Evolutionary conservation across 192 early-diverging fungal species (phyloP).

Genomic region (Cetraspora pellucida): DNA sequence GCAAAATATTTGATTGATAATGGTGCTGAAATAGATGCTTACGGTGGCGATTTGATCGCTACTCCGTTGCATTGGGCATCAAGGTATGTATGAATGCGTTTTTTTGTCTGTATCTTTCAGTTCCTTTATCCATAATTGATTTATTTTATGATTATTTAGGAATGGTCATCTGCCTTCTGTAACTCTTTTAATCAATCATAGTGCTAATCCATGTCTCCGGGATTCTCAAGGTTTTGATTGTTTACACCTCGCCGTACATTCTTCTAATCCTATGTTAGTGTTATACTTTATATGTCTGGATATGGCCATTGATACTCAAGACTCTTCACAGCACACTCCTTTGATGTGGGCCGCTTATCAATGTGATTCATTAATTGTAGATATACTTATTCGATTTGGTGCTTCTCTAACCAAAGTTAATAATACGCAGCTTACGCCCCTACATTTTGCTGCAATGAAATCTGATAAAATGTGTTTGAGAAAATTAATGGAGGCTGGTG

Average conservation of each 20-base stretch:
- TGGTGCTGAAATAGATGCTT: conserved; percentile 73
- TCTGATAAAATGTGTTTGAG: conserved; percentile 57
- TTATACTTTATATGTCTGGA: conserved; percentile 69
- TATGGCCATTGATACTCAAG: conserved; percentile 72
- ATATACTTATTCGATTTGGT: conserved; percentile 69
- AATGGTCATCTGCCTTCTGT: conserved; percentile 76
- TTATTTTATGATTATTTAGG: conserved; percentile 35
- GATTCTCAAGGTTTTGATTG: conserved; percentile 91
- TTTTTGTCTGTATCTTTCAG: no score
- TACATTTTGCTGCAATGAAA: conserved; percentile 89
- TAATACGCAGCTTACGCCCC: conserved; percentile 72
- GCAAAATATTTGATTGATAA: conserved; percentile 78
- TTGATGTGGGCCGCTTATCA: conserved; percentile 97
- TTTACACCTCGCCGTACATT: conserved; percentile 88
- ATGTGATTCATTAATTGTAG: conserved; percentile 70
- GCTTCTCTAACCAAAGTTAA: conserved; percentile 75
- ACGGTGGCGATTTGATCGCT: conserved; percentile 77
- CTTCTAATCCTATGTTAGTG: conserved; percentile 74
- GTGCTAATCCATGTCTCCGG: conserved; percentile 69
- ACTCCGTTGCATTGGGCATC: conserved; percentile 94
- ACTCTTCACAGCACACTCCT: conserved; percentile 79
- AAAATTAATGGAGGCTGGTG: conserved; percentile 76
- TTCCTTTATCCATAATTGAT: no score
- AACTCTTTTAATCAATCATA: conserved; percentile 69
- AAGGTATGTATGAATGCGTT: conserved; percentile 46